Conservation (phyloP, 306 rosid genomes). For the Dalbergia cultrata region DNA sequence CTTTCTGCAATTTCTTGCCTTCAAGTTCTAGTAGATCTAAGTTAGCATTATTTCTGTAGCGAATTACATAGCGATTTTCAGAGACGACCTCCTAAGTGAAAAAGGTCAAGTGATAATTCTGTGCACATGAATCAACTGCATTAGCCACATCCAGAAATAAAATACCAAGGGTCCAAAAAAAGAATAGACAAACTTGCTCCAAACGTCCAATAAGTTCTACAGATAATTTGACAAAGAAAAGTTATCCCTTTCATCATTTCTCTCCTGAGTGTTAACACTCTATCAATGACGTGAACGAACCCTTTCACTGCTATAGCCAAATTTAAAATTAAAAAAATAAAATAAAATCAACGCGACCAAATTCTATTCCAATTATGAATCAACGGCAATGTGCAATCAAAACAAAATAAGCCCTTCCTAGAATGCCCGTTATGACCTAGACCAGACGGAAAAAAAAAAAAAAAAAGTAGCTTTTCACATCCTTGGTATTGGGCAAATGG, state of each 20-base stretch:
- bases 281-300: background rate
- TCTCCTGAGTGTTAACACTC: constrained; percentile 9
- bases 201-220: background rate
- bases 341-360: background rate
- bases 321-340: too few relatives aligned
- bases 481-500: background rate
- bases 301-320: background rate
- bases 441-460: background rate
- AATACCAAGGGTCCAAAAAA: background rate
- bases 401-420: background rate
- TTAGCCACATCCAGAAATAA: constrained; percentile 1
- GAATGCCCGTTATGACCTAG: background rate
- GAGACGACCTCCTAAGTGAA: constrained; percentile 7
- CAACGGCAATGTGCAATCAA: background rate
- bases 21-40: background rate
- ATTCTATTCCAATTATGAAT: background rate
- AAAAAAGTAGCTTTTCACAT: background rate
- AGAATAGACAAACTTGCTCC: background rate
- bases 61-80: background rate
- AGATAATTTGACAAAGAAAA: background rate
- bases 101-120: constrained; percentile 21
- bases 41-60: constrained; percentile 12
- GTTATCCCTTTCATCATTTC: background rate
- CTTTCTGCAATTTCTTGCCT: background rate
- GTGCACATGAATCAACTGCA: constrained; percentile 1